Conservation (phyloP, 345 rosid species). For the Trapa incisa region DNA sequence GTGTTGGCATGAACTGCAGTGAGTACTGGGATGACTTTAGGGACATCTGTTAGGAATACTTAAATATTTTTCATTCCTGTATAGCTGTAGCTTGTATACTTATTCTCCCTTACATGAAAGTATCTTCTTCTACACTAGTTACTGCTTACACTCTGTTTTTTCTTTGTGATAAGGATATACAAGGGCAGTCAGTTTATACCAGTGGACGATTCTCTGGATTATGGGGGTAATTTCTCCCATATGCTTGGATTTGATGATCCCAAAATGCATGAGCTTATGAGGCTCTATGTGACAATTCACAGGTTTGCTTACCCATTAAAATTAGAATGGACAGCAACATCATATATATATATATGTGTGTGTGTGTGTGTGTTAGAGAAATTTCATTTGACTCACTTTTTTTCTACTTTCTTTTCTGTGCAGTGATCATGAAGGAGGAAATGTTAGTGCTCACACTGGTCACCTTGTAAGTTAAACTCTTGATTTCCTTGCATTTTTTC, state of each 20-base stretch:
- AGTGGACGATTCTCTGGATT: slow-evolving; percentile 63
- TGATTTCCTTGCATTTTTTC: slow-evolving; percentile 4
- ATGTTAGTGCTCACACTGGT: slow-evolving; percentile 98
- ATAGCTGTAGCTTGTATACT: neutral
- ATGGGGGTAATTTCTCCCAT: slow-evolving; percentile 79
- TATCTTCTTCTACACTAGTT: neutral
- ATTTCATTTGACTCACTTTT: neutral
- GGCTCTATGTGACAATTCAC: slow-evolving; percentile 92
- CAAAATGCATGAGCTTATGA: slow-evolving; percentile 91
- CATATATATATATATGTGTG: neutral
- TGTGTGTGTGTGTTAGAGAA: neutral
- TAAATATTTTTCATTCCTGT: neutral
- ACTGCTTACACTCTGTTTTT: neutral
- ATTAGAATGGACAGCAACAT: neutral
- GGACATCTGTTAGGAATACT: neutral
- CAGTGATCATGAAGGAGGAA: slow-evolving; percentile 99
- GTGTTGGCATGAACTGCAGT: neutral
- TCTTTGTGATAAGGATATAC: slow-evolving; percentile 44
- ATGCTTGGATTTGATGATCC: slow-evolving; percentile 88
- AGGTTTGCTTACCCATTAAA: slow-evolving; percentile 24
- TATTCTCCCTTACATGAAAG: neutral
- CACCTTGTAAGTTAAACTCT: slow-evolving; percentile 43
- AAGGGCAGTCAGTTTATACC: slow-evolving; percentile 72
- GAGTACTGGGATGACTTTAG: neutral
- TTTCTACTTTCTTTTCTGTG: slow-evolving; percentile 6